Percentiles rank a stretch among this genome's conserved stretches.
Conservation (phyloP, 441 rosid species). For the Populus hybrid region DNA sequence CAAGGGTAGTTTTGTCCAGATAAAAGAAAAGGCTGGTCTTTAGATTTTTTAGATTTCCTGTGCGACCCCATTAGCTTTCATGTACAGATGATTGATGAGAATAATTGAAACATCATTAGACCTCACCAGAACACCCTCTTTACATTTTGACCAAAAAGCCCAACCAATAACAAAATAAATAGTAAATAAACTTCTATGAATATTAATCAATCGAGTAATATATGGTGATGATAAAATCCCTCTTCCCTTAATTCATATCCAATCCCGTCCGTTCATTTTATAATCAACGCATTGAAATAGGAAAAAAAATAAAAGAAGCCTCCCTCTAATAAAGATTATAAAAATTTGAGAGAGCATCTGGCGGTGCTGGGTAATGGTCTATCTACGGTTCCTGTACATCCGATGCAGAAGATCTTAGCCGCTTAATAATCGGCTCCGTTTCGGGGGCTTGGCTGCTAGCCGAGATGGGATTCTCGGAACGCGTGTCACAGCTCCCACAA, state of each 20-base stretch:
- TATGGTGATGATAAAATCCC: neutral
- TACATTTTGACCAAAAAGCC: constrained; percentile 19
- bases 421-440: constrained; percentile 34
- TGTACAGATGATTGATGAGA: constrained; percentile 15
- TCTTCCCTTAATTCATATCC: constrained; percentile 5
- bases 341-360: constrained; percentile 5
- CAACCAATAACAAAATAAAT: neutral
- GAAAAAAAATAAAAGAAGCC: constrained; percentile 1
- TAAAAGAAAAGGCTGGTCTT: no score
- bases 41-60: neutral
- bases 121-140: neutral
- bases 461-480: constrained; percentile 35
- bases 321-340: constrained; percentile 10
- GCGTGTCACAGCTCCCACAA: constrained; percentile 49
- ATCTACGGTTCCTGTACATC: constrained; percentile 52
- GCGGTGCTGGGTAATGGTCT: constrained; percentile 12
- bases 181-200: neutral
- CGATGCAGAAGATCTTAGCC: constrained; percentile 41
- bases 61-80: neutral
- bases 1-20: neutral
- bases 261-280: constrained; percentile 9
- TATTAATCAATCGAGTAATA: neutral
- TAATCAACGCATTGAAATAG: constrained; percentile 7
- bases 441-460: constrained; percentile 27
- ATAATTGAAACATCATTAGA: constrained; percentile 23